Evolutionary conservation across 305 asterid genomes (phyloP).

Genomic region (Caryopteris hybrid): DNA sequence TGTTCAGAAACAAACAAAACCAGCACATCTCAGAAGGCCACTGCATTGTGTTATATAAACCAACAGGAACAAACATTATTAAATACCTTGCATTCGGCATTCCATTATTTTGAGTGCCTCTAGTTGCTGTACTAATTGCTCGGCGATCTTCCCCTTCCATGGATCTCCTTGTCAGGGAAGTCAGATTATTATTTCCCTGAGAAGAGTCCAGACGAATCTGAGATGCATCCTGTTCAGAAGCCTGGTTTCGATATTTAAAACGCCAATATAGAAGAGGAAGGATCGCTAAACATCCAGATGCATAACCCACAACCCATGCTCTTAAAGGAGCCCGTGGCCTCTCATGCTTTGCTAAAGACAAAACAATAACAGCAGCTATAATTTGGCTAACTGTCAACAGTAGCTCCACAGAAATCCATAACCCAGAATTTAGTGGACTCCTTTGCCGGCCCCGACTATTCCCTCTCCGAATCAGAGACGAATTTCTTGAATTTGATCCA

Average conservation of each 20-base stretch:
- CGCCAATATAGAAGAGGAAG: constrained; percentile 96
- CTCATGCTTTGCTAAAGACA: constrained; percentile 70
- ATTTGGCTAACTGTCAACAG: constrained; percentile 79
- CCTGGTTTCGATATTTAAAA: constrained; percentile 62
- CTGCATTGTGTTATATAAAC: not conserved
- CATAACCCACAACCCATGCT: constrained; percentile 89
- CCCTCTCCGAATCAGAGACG: constrained; percentile 65
- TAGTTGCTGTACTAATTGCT: constrained; percentile 38
- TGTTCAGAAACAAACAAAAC: constrained; percentile 7
- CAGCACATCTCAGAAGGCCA: not conserved
- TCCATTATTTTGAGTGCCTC: constrained; percentile 41
- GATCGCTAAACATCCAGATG: constrained; percentile 74
- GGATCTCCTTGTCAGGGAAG: constrained; percentile 44
- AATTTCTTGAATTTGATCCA: constrained; percentile 55
- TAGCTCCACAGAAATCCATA: constrained; percentile 85
- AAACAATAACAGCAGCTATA: constrained; percentile 69
- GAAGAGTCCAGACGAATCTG: constrained; percentile 56
- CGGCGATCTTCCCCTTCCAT: constrained; percentile 53
- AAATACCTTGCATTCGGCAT: constrained; percentile 57
- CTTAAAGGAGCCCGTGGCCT: constrained; percentile 79
- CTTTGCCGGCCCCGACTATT: constrained; percentile 63
- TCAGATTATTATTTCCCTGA: constrained; percentile 36
- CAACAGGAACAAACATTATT: not conserved
- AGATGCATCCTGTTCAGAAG: constrained; percentile 59
- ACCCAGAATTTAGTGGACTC: constrained; percentile 80